Conservation (phyloP, 805 yeast species). For the Ogataea saltuana region DNA sequence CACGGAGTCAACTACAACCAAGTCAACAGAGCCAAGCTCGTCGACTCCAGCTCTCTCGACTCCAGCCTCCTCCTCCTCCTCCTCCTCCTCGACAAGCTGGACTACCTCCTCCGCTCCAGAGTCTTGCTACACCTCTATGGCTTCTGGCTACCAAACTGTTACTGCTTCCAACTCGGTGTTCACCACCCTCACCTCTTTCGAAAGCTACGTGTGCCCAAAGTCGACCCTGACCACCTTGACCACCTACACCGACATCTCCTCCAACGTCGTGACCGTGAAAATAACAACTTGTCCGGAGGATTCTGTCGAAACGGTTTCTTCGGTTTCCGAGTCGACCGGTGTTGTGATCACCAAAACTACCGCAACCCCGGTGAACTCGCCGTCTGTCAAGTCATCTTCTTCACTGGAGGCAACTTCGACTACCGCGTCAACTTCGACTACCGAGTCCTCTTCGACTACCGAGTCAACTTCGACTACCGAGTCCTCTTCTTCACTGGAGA, state of each 20-base stretch:
- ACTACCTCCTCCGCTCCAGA: background rate
- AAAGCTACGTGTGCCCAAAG: conserved; percentile 4
- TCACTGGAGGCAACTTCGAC: background rate
- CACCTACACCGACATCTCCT: conserved; percentile 4
- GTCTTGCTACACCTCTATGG: conserved; percentile 1
- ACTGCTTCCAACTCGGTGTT: background rate
- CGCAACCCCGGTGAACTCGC: background rate
- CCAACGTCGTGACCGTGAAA: conserved; percentile 2
- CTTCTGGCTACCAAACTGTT: background rate
- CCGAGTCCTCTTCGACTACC: conserved; percentile 1
- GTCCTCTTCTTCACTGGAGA: background rate
- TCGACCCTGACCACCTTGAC: conserved; percentile 6
- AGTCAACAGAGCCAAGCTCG: background rate
- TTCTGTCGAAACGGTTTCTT: background rate
- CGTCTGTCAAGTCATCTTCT: background rate
- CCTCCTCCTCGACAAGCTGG: conserved; percentile 2
- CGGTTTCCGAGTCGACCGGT: background rate
- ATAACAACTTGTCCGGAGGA: conserved; percentile 2
- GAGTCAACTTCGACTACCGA: background rate
- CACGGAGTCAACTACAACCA: background rate
- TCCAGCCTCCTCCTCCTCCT: background rate
- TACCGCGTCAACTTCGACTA: background rate
- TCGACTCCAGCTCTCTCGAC: background rate
- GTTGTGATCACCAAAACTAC: background rate
- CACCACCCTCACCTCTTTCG: background rate